Percentiles rank a stretch among this genome's conserved stretches.
Evolutionary conservation across 2,329 filamentous ascomycete species (phyloP).

Genomic region (Huntiella bhutanensis): DNA sequence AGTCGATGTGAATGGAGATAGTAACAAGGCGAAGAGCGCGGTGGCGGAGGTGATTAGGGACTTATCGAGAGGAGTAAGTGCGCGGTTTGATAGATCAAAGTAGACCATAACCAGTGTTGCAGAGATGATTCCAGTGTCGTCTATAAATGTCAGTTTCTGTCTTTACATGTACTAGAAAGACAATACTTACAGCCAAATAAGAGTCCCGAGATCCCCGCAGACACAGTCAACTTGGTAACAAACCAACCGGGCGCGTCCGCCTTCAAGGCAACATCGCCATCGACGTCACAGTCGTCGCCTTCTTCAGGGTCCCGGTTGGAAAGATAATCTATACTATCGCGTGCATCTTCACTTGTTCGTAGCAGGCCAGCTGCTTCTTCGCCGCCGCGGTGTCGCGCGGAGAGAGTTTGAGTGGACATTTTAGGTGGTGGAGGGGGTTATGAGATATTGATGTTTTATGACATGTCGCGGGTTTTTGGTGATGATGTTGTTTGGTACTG

Average conservation of each 20-base stretch:
- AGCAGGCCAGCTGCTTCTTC: conserved; percentile 1
- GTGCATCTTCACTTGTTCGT: conserved; percentile 17
- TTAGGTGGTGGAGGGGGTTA: no score
- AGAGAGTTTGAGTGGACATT: no score
- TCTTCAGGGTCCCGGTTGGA: conserved; percentile 11
- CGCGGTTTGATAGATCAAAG: conserved; percentile 34
- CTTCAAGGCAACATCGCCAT: conserved; percentile 7
- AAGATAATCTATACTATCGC: conserved; percentile 14
- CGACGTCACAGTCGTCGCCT: conserved; percentile 16
- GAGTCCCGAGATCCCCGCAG: conserved; percentile 47
- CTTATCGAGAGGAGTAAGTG: conserved; percentile 44
- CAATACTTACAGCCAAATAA: conserved; percentile 43
- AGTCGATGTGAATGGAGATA: conserved; percentile 45
- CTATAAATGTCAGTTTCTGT: conserved; percentile 18
- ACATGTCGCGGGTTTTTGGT: no score
- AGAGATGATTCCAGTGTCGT: conserved; percentile 51
- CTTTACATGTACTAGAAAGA: not conserved
- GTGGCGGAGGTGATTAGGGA: conserved; percentile 54
- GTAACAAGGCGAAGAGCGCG: conserved; percentile 43
- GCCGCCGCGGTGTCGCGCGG: not conserved
- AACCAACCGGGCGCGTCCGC: conserved; percentile 26
- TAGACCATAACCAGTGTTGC: conserved; percentile 47
- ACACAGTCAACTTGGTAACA: conserved; percentile 42
- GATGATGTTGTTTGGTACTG: no score
- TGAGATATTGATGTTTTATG: no score